phyloP scores from a whole-genome alignment of 805 yeast genomes.

The Starmerella riodocensis region DNA sequence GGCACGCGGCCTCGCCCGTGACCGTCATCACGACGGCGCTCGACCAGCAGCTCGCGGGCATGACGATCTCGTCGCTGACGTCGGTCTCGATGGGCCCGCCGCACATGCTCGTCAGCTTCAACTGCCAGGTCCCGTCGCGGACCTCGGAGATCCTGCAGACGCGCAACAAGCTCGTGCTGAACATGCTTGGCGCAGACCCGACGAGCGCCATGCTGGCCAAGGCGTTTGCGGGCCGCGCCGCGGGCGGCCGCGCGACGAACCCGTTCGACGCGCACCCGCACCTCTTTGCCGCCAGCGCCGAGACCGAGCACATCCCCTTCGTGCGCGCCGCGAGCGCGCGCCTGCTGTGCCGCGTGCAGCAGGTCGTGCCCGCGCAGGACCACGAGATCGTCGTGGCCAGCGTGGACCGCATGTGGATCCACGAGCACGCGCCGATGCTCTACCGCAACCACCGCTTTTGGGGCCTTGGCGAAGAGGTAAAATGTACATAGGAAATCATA shows the following conservation, averaged over 20 bases:
- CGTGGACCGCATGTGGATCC: conserved; percentile 30
- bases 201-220: conserved; percentile 48
- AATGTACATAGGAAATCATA: neutral
- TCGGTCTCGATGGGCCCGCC: conserved; percentile 66
- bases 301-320: conserved; percentile 21
- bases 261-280: conserved; percentile 26
- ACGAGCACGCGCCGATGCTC: conserved; percentile 8
- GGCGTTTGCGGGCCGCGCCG: conserved; percentile 41
- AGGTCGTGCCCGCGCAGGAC: conserved; percentile 43
- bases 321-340: conserved; percentile 21
- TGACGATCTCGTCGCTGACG: conserved; percentile 75
- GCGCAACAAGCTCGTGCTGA: conserved; percentile 49
- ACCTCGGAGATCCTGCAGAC: conserved; percentile 54
- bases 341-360: conserved; percentile 22
- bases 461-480: conserved; percentile 7
- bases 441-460: conserved; percentile 16
- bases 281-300: conserved; percentile 6
- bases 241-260: conserved; percentile 29
- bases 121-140: conserved; percentile 71
- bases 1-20: conserved; percentile 39
- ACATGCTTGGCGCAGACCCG: conserved; percentile 51
- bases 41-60: conserved; percentile 38
- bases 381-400: conserved; percentile 87
- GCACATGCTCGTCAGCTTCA: conserved; percentile 66
- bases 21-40: conserved; percentile 47